A percentile compares a stretch with the other conserved stretches of the same genome.
Conservation (phyloP, 2,329 filamentous ascomycete genomes). For the Lachnellula occidentalis region DNA sequence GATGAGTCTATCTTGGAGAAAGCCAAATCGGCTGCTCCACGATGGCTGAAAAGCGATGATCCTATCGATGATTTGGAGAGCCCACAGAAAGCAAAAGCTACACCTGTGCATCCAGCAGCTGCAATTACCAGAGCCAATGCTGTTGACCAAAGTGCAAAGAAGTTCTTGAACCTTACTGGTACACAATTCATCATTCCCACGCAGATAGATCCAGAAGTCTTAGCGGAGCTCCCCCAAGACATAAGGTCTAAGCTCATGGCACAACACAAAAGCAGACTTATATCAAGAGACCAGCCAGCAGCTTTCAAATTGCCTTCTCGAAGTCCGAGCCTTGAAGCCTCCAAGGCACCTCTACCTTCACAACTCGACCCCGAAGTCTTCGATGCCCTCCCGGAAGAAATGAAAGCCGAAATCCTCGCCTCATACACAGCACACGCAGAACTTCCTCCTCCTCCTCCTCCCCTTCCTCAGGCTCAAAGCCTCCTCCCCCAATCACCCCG, state of each 20-base stretch:
- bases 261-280: conserved; percentile 38
- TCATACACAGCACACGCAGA: conserved; percentile 48
- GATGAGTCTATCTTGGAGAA: conserved; percentile 27
- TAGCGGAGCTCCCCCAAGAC: conserved; percentile 77
- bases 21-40: conserved; percentile 9
- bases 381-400: conserved; percentile 74
- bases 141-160: conserved; percentile 49
- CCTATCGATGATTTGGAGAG: conserved; percentile 50
- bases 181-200: conserved; percentile 90
- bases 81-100: conserved; percentile 45
- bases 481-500: conserved; percentile 44
- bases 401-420: conserved; percentile 76
- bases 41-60: conserved; percentile 32
- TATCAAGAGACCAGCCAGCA: conserved; percentile 28
- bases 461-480: conserved; percentile 26
- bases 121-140: conserved; percentile 44
- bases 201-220: conserved; percentile 73
- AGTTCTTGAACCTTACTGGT: conserved; percentile 70
- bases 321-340: conserved; percentile 15
- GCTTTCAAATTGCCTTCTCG: conserved; percentile 28
- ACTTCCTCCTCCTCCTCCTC: background rate
- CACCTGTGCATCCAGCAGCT: conserved; percentile 45
- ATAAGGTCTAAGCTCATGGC: conserved; percentile 71
- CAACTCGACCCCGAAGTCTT: conserved; percentile 84
- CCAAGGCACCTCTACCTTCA: conserved; percentile 46